Evolutionary conservation across 1,139 yeast species (phyloP), one percentile per base, ranked within the genome.

Genomic region (Blastobotrys ciferrii): DNA sequence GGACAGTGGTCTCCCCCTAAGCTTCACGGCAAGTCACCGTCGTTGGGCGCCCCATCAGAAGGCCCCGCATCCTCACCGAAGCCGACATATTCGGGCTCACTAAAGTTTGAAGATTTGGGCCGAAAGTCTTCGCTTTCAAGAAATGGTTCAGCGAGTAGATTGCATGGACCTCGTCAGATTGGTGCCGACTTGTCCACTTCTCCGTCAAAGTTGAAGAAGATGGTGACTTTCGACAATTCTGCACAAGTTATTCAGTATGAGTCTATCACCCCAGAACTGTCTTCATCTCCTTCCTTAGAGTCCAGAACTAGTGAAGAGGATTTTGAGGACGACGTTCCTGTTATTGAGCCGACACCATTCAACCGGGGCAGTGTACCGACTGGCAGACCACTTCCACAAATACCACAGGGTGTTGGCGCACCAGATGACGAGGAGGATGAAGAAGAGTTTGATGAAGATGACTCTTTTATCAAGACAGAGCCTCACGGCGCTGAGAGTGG

Each of bases 201-300:
- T 19, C 57, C 59, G 14, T 45, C 59, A 9, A 53, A 51, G 42
- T 52, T 55, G 17, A 62, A 60, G 48, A 67, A 67, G 51, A 58
- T 60, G 11, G 71, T 67, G 20, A 66, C 65, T 1, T 67, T 67
- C 47, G 68, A 66, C 52, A 57, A 59, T 32, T 58, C 65, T 1
- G 69, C 66, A 42, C 66, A 74, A 54, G 68, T 74, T 9, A 63
- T 75, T 37, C 74, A 73, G 52, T 75, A 72, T 55, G 75, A 72
- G 39, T 62, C 68, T 19, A 54, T 59, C 25, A 69, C 73, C 1
- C 73, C 74, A 1, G 75, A 73, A 17, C 36, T 65, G 42, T 64
- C 70, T 2, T 68, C 67, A 32, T 51, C 59, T 6, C 47, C 51
- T 5, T 43, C 50, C 14, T 42, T 50, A 9, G 53, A 49, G 9